Conservation (phyloP, 768 basidiomycete genomes). For the Jaapia argillacea region DNA sequence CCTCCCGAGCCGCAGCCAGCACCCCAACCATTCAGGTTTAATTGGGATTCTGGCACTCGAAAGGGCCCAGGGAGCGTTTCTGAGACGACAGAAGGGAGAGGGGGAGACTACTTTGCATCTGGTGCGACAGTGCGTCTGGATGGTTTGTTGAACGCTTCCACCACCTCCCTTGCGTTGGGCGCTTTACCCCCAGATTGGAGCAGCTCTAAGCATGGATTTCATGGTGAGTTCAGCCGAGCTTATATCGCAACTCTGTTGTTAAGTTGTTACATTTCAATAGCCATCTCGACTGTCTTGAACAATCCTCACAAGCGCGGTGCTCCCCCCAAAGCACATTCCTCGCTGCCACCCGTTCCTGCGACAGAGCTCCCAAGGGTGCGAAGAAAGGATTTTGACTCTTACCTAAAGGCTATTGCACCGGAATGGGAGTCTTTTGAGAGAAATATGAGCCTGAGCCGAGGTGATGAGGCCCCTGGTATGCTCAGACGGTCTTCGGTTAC, state of each 20-base stretch:
- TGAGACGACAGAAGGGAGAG: constrained; percentile 58
- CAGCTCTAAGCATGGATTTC: constrained; percentile 78
- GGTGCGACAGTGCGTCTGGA: constrained; percentile 30
- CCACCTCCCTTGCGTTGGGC: constrained; percentile 34
- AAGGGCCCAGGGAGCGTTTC: constrained; percentile 64
- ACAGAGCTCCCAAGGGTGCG: constrained; percentile 74
- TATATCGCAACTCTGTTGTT: background rate
- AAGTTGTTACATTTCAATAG: constrained; percentile 29
- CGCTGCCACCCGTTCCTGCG: constrained; percentile 59
- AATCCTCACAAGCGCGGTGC: constrained; percentile 79
- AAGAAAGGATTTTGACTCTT: constrained; percentile 77
- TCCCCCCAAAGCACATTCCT: constrained; percentile 81
- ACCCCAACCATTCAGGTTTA: constrained; percentile 61
- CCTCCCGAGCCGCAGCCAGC: constrained; percentile 15
- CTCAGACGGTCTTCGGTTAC: constrained; percentile 30
- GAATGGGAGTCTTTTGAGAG: constrained; percentile 74
- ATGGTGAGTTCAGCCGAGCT: constrained; percentile 42
- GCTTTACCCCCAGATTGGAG: constrained; percentile 63
- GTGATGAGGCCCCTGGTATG: constrained; percentile 19
- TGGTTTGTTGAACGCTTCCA: constrained; percentile 35
- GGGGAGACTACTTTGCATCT: constrained; percentile 43
- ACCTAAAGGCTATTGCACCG: constrained; percentile 57
- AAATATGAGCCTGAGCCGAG: constrained; percentile 21
- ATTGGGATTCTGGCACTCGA: constrained; percentile 55
- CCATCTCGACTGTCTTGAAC: constrained; percentile 89